phyloP scores from a whole-genome alignment of 2,329 filamentous ascomycete species.

The Dothideomycetes sp. region DNA sequence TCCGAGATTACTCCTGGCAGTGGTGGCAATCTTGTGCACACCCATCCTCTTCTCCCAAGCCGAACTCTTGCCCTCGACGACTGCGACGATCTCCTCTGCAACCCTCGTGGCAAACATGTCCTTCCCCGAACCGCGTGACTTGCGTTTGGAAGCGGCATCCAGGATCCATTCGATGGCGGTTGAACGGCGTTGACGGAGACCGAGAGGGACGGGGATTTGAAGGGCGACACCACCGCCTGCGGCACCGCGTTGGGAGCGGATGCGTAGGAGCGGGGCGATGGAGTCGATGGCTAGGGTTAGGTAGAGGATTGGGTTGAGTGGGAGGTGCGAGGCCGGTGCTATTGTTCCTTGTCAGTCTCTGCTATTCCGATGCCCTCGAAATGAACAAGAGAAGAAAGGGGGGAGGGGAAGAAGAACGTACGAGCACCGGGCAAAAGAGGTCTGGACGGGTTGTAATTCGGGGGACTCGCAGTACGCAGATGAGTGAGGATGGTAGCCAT shows the following conservation, averaged over 20 bases:
- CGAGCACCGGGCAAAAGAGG: constrained; percentile 62
- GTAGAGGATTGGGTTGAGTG: constrained; percentile 82
- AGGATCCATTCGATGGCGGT: constrained; percentile 63
- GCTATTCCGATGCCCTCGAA: too few species aligned
- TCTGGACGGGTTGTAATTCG: constrained; percentile 60
- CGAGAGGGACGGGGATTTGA: constrained; percentile 18
- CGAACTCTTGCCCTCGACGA: constrained; percentile 74
- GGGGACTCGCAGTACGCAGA: constrained; percentile 75
- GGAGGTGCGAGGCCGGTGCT: constrained; percentile 69
- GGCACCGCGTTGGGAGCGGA: constrained; percentile 65
- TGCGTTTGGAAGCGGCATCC: constrained; percentile 69
- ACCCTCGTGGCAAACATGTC: constrained; percentile 67
- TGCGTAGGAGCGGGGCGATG: constrained; percentile 76
- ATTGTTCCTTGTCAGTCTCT: constrained; percentile 10
- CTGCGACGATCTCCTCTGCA: constrained; percentile 75
- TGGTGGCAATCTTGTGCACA: constrained; percentile 73
- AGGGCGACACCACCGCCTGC: constrained; percentile 68
- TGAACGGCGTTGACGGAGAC: constrained; percentile 17
- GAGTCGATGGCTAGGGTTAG: constrained; percentile 86
- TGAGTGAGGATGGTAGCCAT: constrained; percentile 73
- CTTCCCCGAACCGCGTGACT: constrained; percentile 60
- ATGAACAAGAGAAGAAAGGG: not conserved
- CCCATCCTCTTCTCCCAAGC: constrained; percentile 75
- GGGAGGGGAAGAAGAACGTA: constrained; percentile 1
- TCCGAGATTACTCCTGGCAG: constrained; percentile 63